These are phyloP conservation scores for Cerrena zonata DNA, from an alignment of 1,284 basidiomycete genomes.

Conservation along the genomic window DNA sequence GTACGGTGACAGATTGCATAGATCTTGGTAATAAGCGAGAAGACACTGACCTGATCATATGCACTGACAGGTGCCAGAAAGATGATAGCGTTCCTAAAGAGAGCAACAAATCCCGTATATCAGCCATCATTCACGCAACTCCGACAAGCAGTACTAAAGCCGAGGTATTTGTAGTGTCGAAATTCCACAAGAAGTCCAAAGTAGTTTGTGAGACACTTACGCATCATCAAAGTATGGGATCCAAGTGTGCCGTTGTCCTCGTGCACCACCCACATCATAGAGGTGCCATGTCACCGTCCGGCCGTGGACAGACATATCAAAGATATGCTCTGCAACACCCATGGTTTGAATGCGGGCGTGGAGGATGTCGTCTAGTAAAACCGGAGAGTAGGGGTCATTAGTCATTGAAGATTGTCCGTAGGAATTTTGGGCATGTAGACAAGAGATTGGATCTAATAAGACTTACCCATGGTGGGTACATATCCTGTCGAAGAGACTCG, in stretches of 20 bases:
- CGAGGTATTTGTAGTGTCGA: too few species aligned
- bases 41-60: conserved; percentile 64
- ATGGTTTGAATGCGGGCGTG: conserved; percentile 81
- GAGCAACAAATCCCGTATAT: too few species aligned
- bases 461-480: conserved; percentile 68
- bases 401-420: conserved; percentile 5
- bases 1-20: background rate
- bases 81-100: conserved; percentile 63
- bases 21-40: background rate
- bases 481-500: conserved; percentile 65
- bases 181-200: too few species aligned
- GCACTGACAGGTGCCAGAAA: conserved; percentile 83
- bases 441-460: too few species aligned
- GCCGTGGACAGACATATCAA: conserved; percentile 67
- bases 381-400: background rate
- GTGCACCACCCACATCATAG: conserved; percentile 75
- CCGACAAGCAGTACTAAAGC: too few species aligned
- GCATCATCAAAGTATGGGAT: conserved; percentile 79
- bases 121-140: too few species aligned
- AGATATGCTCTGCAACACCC: conserved; percentile 75
- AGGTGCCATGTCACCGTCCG: conserved; percentile 73
- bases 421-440: too few species aligned
- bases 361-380: conserved; percentile 64
- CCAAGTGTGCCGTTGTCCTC: conserved; percentile 80
- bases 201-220: too few species aligned